Evolutionary conservation across 1,284 basidiomycete species (phyloP).

Genomic region (Marasmius tenuissimus): DNA sequence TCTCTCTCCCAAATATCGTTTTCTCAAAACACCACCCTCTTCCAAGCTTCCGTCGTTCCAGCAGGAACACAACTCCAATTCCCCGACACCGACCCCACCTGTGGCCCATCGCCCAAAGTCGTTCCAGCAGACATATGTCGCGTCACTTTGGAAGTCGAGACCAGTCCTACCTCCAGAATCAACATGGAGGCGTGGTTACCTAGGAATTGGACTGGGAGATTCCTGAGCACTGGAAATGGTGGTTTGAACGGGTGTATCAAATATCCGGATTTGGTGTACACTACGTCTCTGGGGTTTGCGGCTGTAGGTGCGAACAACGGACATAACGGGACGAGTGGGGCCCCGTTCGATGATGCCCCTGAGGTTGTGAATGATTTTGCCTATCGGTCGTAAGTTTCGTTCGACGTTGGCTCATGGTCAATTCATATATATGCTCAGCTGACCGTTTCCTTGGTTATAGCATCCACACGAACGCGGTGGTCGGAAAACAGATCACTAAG

Average conservation of each 20-base stretch:
- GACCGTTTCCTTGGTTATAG: neutral
- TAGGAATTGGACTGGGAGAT: slow-evolving; percentile 11
- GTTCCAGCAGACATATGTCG: slow-evolving; percentile 11
- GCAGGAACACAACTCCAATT: slow-evolving; percentile 8
- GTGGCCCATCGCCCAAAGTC: neutral
- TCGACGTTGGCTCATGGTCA: neutral
- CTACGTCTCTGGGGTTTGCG: slow-evolving; percentile 7
- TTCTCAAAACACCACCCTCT: neutral
- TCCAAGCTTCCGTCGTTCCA: neutral
- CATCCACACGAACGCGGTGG: slow-evolving; percentile 11
- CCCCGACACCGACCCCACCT: slow-evolving; percentile 8
- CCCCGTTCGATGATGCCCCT: slow-evolving; percentile 3
- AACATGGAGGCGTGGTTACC: slow-evolving; percentile 14
- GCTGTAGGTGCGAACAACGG: slow-evolving; percentile 13
- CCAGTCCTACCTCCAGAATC: slow-evolving; percentile 7
- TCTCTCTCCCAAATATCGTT: neutral
- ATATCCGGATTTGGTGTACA: slow-evolving; percentile 7
- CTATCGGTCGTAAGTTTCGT: slow-evolving; percentile 9
- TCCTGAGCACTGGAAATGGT: slow-evolving; percentile 1
- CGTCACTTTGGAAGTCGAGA: slow-evolving; percentile 8
- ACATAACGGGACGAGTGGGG: slow-evolving; percentile 11
- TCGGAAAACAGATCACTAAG: slow-evolving; percentile 17
- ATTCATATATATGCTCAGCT: neutral
- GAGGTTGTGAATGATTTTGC: slow-evolving; percentile 11
- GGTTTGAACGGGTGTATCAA: slow-evolving; percentile 3